Conservation (phyloP, 176 grass and related monocot species). For the Themeda triandra region DNA sequence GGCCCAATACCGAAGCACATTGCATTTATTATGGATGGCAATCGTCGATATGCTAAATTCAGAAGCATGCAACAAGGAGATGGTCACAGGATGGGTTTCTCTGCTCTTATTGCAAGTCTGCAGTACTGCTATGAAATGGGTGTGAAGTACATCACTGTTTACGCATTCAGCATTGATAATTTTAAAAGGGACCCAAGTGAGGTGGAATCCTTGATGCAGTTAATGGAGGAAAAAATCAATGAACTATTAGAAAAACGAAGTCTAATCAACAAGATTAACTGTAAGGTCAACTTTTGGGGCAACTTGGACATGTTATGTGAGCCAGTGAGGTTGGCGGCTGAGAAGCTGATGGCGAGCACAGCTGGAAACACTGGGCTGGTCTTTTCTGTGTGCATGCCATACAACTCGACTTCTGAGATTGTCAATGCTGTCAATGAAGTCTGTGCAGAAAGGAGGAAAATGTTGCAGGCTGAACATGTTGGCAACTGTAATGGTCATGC, state of each 20-base stretch:
- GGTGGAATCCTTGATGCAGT: constrained; percentile 64
- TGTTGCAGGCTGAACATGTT: constrained; percentile 3
- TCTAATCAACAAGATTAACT: constrained; percentile 53
- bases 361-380: constrained; percentile 58
- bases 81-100: constrained; percentile 65
- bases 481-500: not conserved
- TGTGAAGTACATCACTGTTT: constrained; percentile 58
- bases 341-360: constrained; percentile 59
- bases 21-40: constrained; percentile 92
- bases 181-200: constrained; percentile 67
- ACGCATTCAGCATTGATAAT: constrained; percentile 93
- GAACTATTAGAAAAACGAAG: constrained; percentile 49
- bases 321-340: constrained; percentile 42
- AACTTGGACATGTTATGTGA: constrained; percentile 56
- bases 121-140: constrained; percentile 77
- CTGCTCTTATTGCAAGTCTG: constrained; percentile 50
- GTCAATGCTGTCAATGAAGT: constrained; percentile 46
- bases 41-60: constrained; percentile 76
- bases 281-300: constrained; percentile 82
- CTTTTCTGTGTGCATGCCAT: constrained; percentile 78
- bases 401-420: constrained; percentile 80
- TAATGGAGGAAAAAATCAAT: constrained; percentile 82
- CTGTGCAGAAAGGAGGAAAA: constrained; percentile 37
- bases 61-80: constrained; percentile 39
- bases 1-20: constrained; percentile 75